Base-by-base conservation (phyloP, 352 stramenopile species). In the Pythium plurisporium region DNA sequence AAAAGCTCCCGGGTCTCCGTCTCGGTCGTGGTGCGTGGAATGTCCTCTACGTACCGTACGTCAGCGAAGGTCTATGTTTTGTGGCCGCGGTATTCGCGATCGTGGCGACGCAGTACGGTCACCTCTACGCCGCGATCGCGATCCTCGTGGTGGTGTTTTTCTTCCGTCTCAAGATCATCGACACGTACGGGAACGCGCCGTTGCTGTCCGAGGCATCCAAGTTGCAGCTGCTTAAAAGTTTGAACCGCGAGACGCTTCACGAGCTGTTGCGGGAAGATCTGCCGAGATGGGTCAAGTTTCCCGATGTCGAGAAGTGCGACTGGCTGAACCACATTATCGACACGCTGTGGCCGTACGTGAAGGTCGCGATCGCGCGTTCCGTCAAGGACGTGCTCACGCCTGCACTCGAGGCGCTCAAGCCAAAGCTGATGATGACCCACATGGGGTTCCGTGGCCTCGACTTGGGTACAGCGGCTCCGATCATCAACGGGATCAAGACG, bases 261-360 rank as follows among this genome's bases (percentile, higher is more conserved):
- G 70, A 74, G 36, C 52, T 79, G 23, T 59, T 79, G 2, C 70
- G 67, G n/a, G 65, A 79, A 5, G 67, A 79, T 49, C 47, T 79
- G 15, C 70, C 70, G 25, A 56, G 68, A 7, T 79, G 70, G 70
- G 68, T 79, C 41, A 79, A 76, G 38, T 79, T 74, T 42, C 70
- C 70, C 1, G 70, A 79, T 25, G 67, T 79, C 6, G 70, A 79
- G 53, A 79, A 76, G 42, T 76, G 67, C 46, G 70, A 79, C 31
- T 79, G 70, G 70, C 53, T 79, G 14, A 79, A 79, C 44, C 49
- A 76, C 48, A 68, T 46, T 2, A 42, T 79, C 52, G 67, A 71
- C n/a, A 70, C 70, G n/a, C 53, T 79, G 31, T 79, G 70, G 70
- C 70, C 70, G 34, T 79, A 79, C 46, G 65, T 76, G 33, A 79